Evolutionary conservation across 2,329 filamentous ascomycete species (phyloP).

Genomic region (Fusarium burgessii): DNA sequence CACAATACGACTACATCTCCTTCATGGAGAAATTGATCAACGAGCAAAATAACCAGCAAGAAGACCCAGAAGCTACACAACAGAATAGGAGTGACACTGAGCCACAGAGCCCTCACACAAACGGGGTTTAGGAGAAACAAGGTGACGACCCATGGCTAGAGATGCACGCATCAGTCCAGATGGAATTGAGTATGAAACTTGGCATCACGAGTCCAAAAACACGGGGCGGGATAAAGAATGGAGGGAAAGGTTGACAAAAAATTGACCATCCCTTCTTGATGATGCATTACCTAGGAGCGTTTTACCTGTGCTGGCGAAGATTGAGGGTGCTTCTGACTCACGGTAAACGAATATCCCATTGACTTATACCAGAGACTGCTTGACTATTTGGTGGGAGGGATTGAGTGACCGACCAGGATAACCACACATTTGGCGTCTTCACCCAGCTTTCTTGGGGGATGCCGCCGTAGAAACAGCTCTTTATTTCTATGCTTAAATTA

Average conservation of each 20-base stretch:
- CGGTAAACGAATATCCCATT: conserved; percentile 45
- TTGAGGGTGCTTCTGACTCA: conserved; percentile 26
- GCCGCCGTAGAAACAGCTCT: neutral
- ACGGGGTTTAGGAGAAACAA: conserved; percentile 47
- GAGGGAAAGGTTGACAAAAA: conserved; percentile 13
- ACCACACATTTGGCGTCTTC: conserved; percentile 10
- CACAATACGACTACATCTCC: conserved; percentile 95
- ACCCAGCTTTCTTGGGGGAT: conserved; percentile 15
- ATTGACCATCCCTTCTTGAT: conserved; percentile 30
- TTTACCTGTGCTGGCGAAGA: conserved; percentile 25
- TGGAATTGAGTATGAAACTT: conserved; percentile 24
- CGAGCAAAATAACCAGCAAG: conserved; percentile 52
- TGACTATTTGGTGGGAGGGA: conserved; percentile 3
- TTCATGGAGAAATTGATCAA: conserved; percentile 93
- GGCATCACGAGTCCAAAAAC: conserved; percentile 2
- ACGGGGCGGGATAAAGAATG: conserved; percentile 6
- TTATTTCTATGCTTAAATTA: conserved; percentile 32
- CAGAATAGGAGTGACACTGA: conserved; percentile 52
- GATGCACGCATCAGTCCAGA: conserved; percentile 27
- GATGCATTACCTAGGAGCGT: conserved; percentile 37
- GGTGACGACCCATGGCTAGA: conserved; percentile 20
- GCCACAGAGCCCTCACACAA: conserved; percentile 51
- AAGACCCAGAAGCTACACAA: conserved; percentile 48
- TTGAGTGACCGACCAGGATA: conserved; percentile 30
- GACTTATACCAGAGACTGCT: conserved; percentile 42